Evolutionary conservation across 164 flowering plant genomes (phyloP).

Genomic region (Echeveria elegans): DNA sequence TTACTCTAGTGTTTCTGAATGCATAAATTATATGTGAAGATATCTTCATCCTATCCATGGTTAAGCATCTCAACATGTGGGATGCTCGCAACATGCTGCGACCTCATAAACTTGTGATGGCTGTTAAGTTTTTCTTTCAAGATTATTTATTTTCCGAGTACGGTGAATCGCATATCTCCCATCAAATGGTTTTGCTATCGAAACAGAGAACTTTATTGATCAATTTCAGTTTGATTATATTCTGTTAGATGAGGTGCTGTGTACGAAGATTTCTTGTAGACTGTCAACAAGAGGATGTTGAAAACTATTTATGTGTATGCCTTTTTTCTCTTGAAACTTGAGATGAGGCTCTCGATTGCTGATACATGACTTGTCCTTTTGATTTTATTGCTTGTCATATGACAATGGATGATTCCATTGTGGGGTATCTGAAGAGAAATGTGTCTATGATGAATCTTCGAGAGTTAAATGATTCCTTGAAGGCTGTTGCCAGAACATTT

Average conservation of each 20-base stretch:
- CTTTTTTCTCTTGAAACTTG: neutral
- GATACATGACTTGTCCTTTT: neutral
- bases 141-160: neutral
- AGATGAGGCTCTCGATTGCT: neutral
- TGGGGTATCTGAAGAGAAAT: neutral
- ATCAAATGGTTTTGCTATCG: neutral
- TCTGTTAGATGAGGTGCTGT: neutral
- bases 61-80: neutral
- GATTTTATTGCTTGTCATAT: neutral
- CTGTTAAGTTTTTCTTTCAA: neutral
- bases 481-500: neutral
- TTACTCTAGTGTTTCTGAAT: neutral
- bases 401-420: neutral
- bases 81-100: neutral
- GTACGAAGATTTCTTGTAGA: neutral
- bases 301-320: neutral
- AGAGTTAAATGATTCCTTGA: neutral
- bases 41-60: neutral
- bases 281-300: neutral
- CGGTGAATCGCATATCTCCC: neutral
- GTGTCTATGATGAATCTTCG: neutral
- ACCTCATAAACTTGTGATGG: neutral
- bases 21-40: neutral
- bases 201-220: neutral
- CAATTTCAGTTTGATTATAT: neutral